Percentiles rank a stretch among this genome's conserved stretches.
phyloP scores from a whole-genome alignment of 2,329 filamentous ascomycete genomes.

The Penicillium janthinellum region DNA sequence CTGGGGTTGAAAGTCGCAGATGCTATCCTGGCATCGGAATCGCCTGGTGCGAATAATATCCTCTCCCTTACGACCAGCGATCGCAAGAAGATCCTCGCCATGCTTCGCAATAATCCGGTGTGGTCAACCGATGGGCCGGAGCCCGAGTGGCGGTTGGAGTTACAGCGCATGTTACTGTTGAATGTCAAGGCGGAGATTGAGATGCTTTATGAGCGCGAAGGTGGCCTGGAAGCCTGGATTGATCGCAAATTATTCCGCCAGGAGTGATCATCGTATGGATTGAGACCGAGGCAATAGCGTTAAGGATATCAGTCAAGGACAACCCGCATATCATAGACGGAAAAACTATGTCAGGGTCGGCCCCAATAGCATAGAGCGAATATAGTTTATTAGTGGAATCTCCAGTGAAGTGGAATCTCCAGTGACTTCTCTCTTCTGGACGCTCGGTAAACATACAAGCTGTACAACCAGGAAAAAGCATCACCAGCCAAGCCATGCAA shows the following conservation, averaged over 20 bases:
- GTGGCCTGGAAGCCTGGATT: slow-evolving; percentile 49
- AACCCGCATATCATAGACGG: slow-evolving; percentile 4
- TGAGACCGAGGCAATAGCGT: neutral
- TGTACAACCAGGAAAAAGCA: slow-evolving; percentile 15
- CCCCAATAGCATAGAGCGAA: neutral
- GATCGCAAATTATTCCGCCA: slow-evolving; percentile 38
- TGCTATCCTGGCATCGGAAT: slow-evolving; percentile 33
- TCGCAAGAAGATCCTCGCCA: slow-evolving; percentile 55
- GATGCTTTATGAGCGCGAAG: slow-evolving; percentile 49
- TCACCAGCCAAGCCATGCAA: slow-evolving; percentile 22
- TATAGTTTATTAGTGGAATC: neutral
- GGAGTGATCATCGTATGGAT: slow-evolving; percentile 4
- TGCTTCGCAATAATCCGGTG: slow-evolving; percentile 52
- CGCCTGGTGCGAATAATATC: slow-evolving; percentile 28
- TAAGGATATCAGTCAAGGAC: neutral
- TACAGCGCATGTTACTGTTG: slow-evolving; percentile 64
- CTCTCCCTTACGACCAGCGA: slow-evolving; percentile 57
- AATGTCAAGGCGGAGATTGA: slow-evolving; percentile 66
- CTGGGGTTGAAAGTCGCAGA: slow-evolving; percentile 57
- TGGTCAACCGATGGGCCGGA: slow-evolving; percentile 50
- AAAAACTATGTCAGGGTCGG: neutral
- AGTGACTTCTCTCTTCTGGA: slow-evolving; percentile 12
- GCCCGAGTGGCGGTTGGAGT: slow-evolving; percentile 51
- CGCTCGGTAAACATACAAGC: slow-evolving; percentile 17
- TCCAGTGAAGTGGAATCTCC: neutral